Evolutionary conservation across 768 basidiomycete genomes (phyloP).

Genomic region (Grammothele lineata): DNA sequence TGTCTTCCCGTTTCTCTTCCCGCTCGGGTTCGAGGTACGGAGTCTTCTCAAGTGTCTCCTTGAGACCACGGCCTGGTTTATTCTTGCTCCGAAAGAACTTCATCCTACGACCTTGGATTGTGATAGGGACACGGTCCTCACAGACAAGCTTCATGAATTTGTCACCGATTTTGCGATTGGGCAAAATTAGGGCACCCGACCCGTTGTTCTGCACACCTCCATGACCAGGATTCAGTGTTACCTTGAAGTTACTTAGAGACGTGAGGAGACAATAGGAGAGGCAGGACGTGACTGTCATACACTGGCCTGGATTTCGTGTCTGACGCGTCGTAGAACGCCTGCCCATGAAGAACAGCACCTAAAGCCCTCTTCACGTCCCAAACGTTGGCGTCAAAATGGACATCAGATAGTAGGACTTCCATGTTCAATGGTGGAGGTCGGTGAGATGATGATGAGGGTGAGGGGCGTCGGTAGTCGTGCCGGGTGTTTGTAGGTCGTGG

Average conservation of each 20-base stretch:
- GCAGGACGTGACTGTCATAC: constrained; percentile 6
- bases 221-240: constrained; percentile 46
- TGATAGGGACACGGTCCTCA: constrained; percentile 24
- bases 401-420: constrained; percentile 34
- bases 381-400: constrained; percentile 37
- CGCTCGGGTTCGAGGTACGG: constrained; percentile 28
- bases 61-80: constrained; percentile 1
- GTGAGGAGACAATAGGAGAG: constrained; percentile 1
- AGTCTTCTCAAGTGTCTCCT: constrained; percentile 27
- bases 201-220: constrained; percentile 58
- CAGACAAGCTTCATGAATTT: constrained; percentile 45
- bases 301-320: constrained; percentile 23
- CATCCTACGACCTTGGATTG: constrained; percentile 21
- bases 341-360: constrained; percentile 52
- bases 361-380: constrained; percentile 58
- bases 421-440: constrained; percentile 27
- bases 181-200: constrained; percentile 32
- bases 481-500: no score
- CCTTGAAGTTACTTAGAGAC: constrained; percentile 52
- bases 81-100: constrained; percentile 12
- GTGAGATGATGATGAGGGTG: no score
- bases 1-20: constrained; percentile 30
- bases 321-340: constrained; percentile 39
- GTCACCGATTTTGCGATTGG: constrained; percentile 30
- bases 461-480: no score